Conservation (phyloP, 768 basidiomycete genomes). For the Serendipita vermifera region DNA sequence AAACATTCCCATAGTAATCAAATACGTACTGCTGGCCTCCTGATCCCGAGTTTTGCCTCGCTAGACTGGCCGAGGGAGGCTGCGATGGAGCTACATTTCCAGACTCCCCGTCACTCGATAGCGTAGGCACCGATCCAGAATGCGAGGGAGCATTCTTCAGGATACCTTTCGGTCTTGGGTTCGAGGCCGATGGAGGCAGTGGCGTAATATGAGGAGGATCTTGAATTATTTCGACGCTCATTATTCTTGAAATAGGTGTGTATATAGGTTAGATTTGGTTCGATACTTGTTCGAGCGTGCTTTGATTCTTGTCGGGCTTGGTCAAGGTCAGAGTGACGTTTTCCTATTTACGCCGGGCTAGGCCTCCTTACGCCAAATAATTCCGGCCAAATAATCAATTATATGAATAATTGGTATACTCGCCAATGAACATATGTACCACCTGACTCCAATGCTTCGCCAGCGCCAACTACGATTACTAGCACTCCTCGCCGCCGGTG, state of each 20-base stretch:
- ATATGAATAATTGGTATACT: too few species aligned
- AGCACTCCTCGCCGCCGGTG: neutral
- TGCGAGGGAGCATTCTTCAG: slow-evolving; percentile 63
- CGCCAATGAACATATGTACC: too few species aligned
- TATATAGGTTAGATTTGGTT: too few species aligned
- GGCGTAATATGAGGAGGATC: slow-evolving; percentile 37
- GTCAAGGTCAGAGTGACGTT: too few species aligned
- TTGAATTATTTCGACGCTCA: slow-evolving; percentile 21
- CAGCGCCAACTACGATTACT: neutral
- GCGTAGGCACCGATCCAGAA: slow-evolving; percentile 24
- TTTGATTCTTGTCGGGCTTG: too few species aligned
- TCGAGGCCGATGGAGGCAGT: slow-evolving; percentile 44
- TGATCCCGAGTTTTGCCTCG: neutral
- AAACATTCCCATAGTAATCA: neutral
- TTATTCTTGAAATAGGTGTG: too few species aligned
- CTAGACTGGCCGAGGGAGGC: neutral
- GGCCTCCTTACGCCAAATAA: too few species aligned
- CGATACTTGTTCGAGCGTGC: too few species aligned
- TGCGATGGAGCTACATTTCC: neutral
- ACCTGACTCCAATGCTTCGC: too few species aligned
- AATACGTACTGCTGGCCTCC: neutral
- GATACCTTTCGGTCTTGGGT: slow-evolving; percentile 74
- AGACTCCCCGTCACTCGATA: neutral
- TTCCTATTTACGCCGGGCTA: too few species aligned
- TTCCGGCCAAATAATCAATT: too few species aligned